Evolutionary conservation across 768 basidiomycete genomes (phyloP).

Genomic region (Strobilomyces confusus): DNA sequence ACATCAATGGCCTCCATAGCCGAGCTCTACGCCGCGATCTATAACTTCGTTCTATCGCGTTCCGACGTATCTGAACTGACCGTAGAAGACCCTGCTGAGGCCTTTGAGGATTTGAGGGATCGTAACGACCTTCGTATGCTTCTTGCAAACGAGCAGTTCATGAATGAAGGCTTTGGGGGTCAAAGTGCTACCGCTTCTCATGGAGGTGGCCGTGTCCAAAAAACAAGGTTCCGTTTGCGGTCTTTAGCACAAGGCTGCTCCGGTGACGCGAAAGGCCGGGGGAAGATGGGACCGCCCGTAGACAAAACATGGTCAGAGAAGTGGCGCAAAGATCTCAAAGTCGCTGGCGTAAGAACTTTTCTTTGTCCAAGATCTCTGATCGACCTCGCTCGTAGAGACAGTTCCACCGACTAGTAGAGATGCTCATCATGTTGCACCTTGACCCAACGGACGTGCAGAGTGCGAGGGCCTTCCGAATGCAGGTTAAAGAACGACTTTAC

Average conservation of each 20-base stretch:
- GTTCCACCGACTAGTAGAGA: slow-evolving; percentile 88
- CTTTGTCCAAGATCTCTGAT: background rate
- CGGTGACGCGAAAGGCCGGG: slow-evolving; percentile 32
- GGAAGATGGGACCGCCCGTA: slow-evolving; percentile 73
- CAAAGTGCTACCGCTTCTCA: slow-evolving; percentile 36
- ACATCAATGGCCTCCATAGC: slow-evolving; percentile 41
- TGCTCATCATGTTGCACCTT: slow-evolving; percentile 74
- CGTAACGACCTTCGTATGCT: slow-evolving; percentile 85
- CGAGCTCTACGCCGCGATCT: slow-evolving; percentile 82
- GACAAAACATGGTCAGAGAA: slow-evolving; percentile 75
- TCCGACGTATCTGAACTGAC: slow-evolving; percentile 84
- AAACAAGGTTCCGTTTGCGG: slow-evolving; percentile 39
- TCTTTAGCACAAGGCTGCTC: slow-evolving; percentile 21
- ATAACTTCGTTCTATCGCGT: slow-evolving; percentile 64
- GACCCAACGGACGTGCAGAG: slow-evolving; percentile 55
- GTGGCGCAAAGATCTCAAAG: slow-evolving; percentile 81
- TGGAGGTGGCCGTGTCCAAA: slow-evolving; percentile 42
- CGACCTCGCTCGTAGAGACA: slow-evolving; percentile 60
- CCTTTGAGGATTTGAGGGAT: slow-evolving; percentile 94
- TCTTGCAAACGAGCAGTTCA: slow-evolving; percentile 57
- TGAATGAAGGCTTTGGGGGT: slow-evolving; percentile 63
- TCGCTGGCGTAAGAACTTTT: slow-evolving; percentile 65
- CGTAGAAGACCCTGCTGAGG: slow-evolving; percentile 97
- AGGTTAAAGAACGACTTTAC: slow-evolving; percentile 93
- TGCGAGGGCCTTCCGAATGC: slow-evolving; percentile 70